phyloP scores from a whole-genome alignment of 1,284 basidiomycete genomes.

The Moesziomyces sp. region DNA sequence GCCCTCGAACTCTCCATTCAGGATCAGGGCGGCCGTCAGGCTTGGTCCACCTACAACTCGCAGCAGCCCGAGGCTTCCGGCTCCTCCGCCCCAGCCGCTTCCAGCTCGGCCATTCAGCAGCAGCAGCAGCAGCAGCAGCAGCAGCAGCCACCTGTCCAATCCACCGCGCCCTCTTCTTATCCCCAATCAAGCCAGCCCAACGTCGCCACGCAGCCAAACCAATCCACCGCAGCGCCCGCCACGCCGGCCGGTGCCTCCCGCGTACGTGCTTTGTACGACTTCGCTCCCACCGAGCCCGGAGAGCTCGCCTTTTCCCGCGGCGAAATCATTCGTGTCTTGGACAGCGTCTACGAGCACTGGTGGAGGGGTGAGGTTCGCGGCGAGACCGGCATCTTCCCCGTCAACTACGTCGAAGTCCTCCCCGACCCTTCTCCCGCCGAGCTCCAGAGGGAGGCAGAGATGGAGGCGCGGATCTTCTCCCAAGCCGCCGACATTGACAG shows the following conservation, averaged over 20 bases:
- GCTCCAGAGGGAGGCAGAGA: constrained; percentile 83
- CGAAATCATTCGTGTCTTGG: constrained; percentile 94
- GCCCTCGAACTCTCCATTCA: constrained; percentile 63
- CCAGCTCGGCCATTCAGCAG: constrained; percentile 17
- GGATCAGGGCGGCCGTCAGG: constrained; percentile 60
- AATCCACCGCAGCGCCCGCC: constrained; percentile 6
- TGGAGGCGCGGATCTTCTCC: constrained; percentile 86
- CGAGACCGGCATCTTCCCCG: constrained; percentile 94
- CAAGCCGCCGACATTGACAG: constrained; percentile 88
- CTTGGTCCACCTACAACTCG: constrained; percentile 12
- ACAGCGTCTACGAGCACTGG: constrained; percentile 96
- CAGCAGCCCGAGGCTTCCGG: constrained; percentile 31
- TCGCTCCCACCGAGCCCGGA: constrained; percentile 86
- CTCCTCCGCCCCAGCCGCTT: constrained; percentile 29
- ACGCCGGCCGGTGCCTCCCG: constrained; percentile 60
- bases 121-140: background rate
- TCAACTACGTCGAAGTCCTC: constrained; percentile 94
- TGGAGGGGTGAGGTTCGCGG: constrained; percentile 95
- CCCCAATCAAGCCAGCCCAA: constrained; percentile 69
- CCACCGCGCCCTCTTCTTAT: constrained; percentile 58
- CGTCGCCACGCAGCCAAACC: background rate
- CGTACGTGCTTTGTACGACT: constrained; percentile 90
- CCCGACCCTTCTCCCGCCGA: constrained; percentile 85
- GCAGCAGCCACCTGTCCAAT: constrained; percentile 6
- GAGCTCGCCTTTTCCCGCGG: constrained; percentile 93